phyloP scores from a whole-genome alignment of 2,329 filamentous ascomycete genomes.

The Ciborinia camelliae region DNA sequence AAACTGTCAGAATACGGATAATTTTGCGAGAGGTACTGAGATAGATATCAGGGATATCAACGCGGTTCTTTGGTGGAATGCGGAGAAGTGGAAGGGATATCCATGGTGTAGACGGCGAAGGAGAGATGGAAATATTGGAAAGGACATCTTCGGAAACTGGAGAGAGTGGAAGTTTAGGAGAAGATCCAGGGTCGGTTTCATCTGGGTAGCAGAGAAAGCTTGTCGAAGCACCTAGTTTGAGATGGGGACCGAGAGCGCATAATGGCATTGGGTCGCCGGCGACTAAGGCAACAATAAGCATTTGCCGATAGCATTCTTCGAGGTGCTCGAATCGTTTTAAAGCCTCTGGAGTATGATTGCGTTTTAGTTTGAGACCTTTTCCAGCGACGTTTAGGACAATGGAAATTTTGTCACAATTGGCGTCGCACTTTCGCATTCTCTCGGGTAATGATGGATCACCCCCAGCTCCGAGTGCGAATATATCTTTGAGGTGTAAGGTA shows the following conservation, averaged over 20 bases:
- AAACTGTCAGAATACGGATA: neutral
- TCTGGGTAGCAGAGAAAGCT: neutral
- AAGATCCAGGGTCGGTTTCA: neutral
- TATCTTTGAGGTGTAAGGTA: neutral
- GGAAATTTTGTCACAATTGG: neutral
- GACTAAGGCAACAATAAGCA: neutral
- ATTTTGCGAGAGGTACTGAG: neutral
- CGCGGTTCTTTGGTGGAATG: neutral
- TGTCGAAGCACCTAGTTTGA: neutral
- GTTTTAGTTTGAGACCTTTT: neutral
- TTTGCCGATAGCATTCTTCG: neutral
- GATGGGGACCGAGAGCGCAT: neutral
- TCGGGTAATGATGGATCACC: neutral
- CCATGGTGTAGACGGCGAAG: neutral
- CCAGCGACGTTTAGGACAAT: neutral
- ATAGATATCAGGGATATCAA: neutral
- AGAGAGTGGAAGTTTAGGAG: no score
- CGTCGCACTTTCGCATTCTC: neutral
- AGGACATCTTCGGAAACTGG: neutral
- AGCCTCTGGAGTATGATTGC: neutral
- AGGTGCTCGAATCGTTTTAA: neutral
- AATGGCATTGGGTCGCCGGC: neutral
- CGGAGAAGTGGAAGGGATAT: neutral
- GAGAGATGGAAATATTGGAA: neutral
- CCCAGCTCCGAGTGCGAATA: neutral